A percentile compares a stretch with the other conserved stretches of the same genome.
Conservation (phyloP, 371 early-diverging fungal genomes). For the Funneliformis caledonium region DNA sequence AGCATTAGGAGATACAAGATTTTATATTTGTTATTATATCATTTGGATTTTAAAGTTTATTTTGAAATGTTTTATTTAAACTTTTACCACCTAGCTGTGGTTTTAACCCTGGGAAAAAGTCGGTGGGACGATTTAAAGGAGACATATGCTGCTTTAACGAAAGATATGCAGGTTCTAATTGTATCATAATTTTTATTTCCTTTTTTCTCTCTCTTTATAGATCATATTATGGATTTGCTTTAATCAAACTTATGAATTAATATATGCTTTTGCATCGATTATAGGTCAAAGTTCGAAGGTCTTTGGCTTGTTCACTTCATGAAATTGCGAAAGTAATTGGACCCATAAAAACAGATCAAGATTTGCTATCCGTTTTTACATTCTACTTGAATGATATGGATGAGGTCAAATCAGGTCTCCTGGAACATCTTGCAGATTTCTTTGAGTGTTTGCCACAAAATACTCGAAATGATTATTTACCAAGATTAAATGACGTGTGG, state of each 20-base stretch:
- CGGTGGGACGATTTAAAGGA: conserved; percentile 63
- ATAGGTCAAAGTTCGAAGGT: conserved; percentile 59
- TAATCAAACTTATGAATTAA: not conserved
- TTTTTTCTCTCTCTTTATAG: not conserved
- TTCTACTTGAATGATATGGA: conserved; percentile 60
- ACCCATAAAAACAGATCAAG: conserved; percentile 56
- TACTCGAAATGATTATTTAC: conserved; percentile 61
- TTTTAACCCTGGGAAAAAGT: conserved; percentile 55
- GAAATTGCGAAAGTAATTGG: conserved; percentile 61
- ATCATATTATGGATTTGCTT: not conserved
- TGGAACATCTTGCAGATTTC: conserved; percentile 59
- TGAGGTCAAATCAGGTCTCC: conserved; percentile 59
- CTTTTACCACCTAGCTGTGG: conserved; percentile 46
- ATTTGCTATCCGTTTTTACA: conserved; percentile 59
- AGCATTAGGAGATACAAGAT: not conserved
- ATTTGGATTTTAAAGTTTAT: not conserved
- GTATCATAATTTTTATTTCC: not conserved
- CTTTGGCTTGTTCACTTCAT: conserved; percentile 63
- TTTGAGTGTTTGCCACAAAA: conserved; percentile 54
- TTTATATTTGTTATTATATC: not conserved
- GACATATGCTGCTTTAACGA: conserved; percentile 55
- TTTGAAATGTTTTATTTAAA: not conserved
- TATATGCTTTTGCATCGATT: conserved; percentile 24
- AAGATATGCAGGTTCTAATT: conserved; percentile 46
- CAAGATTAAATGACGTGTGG: conserved; percentile 60